Evolutionary conservation across 306 rosid species (phyloP), one percentile per base, ranked within the genome.

Genomic region (Acmispon strigosus): DNA sequence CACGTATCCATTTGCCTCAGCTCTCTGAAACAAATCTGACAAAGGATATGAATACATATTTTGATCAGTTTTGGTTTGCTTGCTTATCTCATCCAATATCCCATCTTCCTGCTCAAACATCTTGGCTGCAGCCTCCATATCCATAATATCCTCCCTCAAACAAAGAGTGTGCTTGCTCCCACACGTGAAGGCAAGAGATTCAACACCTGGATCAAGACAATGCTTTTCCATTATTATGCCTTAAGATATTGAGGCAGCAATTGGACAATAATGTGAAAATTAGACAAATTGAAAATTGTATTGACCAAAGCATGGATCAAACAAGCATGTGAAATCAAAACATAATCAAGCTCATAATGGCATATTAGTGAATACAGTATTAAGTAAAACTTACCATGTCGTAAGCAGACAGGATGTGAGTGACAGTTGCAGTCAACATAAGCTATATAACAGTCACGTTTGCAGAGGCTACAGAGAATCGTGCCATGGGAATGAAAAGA

Each of bases 381-480:
- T 27, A 29, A 60, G 54, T 42, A 73, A 57, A 70, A 70, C 86
- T 73, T 87, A 95, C 99, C 96, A 69, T 95, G 99, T 32, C 91
- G 96, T 76, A 95, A 89, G 86, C 99, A 95, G 52, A 86, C 86
- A 7, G 86, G 86, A 78, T 95, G 97, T 80, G 34, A 51, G 76
- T 72, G 85, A 78, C 97, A 95, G 83, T 75, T 78, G 79, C 99
- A 91, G 76, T 67, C 88, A 70, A 91, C 72, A 77, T 70, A 95
- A 34, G 96, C 92, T 20, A 87, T 59, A 59, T 89, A 95, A 62
- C 96, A 95, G 51, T 95, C 99, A 0, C 99, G 89, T 82, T 86
- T 95, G 89, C 99, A 95, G 66, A 87, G 66, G 85, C 88, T 85
- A 85, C 99, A 95, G 48, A 91, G 90, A 76, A 91, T 84, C 0